Base-by-base conservation (phyloP, 2,329 filamentous ascomycete species). In the Coleophoma eucalyptorum region DNA sequence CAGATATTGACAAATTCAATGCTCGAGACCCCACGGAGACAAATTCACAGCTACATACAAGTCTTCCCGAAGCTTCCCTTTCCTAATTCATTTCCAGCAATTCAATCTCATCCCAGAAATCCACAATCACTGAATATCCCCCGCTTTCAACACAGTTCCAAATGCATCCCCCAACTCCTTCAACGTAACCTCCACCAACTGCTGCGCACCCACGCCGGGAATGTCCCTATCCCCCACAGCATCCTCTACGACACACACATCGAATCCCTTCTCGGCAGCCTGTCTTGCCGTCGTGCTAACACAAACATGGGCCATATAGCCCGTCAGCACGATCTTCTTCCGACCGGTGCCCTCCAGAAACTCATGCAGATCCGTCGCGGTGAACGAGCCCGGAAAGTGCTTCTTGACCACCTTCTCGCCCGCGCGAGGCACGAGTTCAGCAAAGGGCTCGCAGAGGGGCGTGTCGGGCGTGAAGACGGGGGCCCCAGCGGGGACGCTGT, bases 381-480 rank as follows among this genome's bases (percentile, higher is more conserved):
- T 77, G 58, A 89, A 89, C 0, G 78, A 73, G 12, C 77, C 79
- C 0, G 84, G 81, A 34, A 76, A 72, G 16, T 76, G 65, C 69
- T 89, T 89, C 43, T 63, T 60, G 18, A 89, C 69, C 1, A 81
- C 64, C 60, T 79, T 79, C 65, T 89, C 85, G 8, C 51, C 75
- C 61, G 12, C 13, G 54, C 69, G 63, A 0, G 84, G 77, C 26
- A 68, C 73, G 38, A 88, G 66, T 57, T 86, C 82, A 0, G 76
- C 69, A 55, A 87, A 86, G 53, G 83, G 80, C 35, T 80, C 69
- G 0, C 79, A 83, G 5, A 89, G 69, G 4, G 71, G 61, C 0
- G 83, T 87, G 3, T 71, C 72, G 0, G 81, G 79, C 0, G 84
- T 88, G 66, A 89, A 89, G 4, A 89, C 72, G 0, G 84, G 84